Evolutionary conservation across 208 protist genomes (phyloP), one percentile per base, ranked within the genome.

Genomic region (Trypanosoma theileri): DNA sequence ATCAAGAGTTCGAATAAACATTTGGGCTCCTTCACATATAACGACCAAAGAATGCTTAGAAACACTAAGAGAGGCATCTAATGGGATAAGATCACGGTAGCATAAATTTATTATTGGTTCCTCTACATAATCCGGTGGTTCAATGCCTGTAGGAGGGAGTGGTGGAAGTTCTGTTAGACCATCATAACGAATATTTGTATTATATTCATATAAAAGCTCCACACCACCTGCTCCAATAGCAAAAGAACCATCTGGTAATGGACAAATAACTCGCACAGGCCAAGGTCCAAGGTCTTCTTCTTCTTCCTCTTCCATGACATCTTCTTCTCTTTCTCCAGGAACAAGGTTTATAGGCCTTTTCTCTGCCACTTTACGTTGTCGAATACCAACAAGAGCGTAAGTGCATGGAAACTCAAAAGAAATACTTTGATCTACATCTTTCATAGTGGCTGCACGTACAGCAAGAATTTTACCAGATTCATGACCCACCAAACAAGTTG

Each of bases 41-140:
- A 95, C 58, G 13, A 89, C 57, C 1, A 86, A 24, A 51, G 61
- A 73, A 0, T 45, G n/a, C 13, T 42, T 50, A 22, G 69, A 46
- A 26, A 22, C 28, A 28, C 68, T 80, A 45, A 94, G 45, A 14
- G 63, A 80, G 24, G 80, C 72, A 44, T 28, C 26, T n/a, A 69
- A 44, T 9, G 85, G 85, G 1, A 88, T 71, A 52, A 58, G 65
- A 62, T 88, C 80, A 24, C 81, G 80, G 73, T 92, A 93, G 79
- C 90, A 91, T 22, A 95, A 16, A 68, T 97, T 97, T 9, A 81
- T 56, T n/a, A 77, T 66, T 19, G 93, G 93, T 42, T 97, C 93
- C 77, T 97, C 93, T 12, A 95, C 89, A 66, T 92, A 93, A 68
- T 91, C 69, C 3, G 84, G 83, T 17, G 89, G 88, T 67, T 94